Evolutionary conservation across 345 rosid genomes (phyloP), one percentile per base, ranked within the genome.

Genomic region (Xanthoceras sorbifolium): DNA sequence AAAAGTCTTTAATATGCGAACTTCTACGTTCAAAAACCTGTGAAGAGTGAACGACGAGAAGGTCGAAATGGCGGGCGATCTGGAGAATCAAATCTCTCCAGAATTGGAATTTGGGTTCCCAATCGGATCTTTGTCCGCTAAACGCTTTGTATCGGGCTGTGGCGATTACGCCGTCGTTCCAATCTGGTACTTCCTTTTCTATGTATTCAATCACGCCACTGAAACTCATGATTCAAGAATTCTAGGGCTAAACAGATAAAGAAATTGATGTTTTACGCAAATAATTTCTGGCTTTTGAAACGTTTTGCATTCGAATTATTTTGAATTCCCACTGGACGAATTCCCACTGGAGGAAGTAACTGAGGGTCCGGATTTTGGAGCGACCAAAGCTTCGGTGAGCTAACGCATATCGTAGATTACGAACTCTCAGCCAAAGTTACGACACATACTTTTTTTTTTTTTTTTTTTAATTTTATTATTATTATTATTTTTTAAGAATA

Each of bases 101-200:
- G 78, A 93, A 93, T 25, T 72, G 85, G 90, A 79, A 93, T 80
- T 70, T 87, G 15, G 81, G 78, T 55, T 91, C 94, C 99, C 99
- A 95, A 75, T 95, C 98, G 72, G 91, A 86, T 86, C 92, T 93
- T 75, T 93, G 97, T 2, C 97, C 98, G 71, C 92, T 90, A 67
- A 95, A 95, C 6, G 93, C 97, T 77, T 95, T 93, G 88, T 90
- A 95, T 48, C 98, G 87, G 40, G 98, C 93, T 25, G 80, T 88
- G 57, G 97, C 85, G 18, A 85, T 80, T 10, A 87, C 83, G 46
- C 93, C 96, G 44, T 93, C 94, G 79, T 90, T 97, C 98, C 97
- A 93, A 79, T 93, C 94, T 28, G 90, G 84, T 29, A 92, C 91
- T 85, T 95, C 91, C 67, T 82, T 76, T 64, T 81, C 77, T 72